A percentile compares a stretch with the other conserved stretches of the same genome.
These are phyloP conservation scores for Pichia kluyveri DNA, from an alignment of 805 yeast species.

Conservation along the genomic window DNA sequence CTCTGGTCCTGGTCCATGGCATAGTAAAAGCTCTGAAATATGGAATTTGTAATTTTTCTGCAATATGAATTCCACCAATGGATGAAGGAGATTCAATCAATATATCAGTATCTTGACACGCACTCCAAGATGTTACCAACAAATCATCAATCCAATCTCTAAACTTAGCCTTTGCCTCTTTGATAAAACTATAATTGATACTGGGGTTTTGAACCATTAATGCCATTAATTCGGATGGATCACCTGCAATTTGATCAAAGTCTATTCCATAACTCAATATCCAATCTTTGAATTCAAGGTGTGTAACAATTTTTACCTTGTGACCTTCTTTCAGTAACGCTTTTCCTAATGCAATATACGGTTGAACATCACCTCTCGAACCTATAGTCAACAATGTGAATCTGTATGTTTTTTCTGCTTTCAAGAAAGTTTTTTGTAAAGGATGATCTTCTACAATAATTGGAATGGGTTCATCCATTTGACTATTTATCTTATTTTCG, in stretches of 20 bases:
- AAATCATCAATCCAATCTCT: slow-evolving; percentile 77
- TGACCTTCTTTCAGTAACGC: slow-evolving; percentile 80
- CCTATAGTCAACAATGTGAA: slow-evolving; percentile 82
- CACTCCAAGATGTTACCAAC: slow-evolving; percentile 69
- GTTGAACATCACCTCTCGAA: slow-evolving; percentile 95
- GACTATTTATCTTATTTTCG: slow-evolving; percentile 55
- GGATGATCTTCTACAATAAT: slow-evolving; percentile 62
- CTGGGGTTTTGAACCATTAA: slow-evolving; percentile 89
- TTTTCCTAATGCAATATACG: slow-evolving; percentile 82
- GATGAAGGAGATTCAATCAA: slow-evolving; percentile 94
- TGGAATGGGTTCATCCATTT: slow-evolving; percentile 59
- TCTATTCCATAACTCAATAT: slow-evolving; percentile 55
- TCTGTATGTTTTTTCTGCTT: slow-evolving; percentile 46
- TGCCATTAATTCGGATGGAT: slow-evolving; percentile 86
- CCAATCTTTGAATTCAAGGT: slow-evolving; percentile 73
- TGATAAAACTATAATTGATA: slow-evolving; percentile 70
- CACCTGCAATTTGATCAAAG: slow-evolving; percentile 77
- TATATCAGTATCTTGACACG: slow-evolving; percentile 76
- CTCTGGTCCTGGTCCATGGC: slow-evolving; percentile 97
- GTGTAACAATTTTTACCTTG: slow-evolving; percentile 76
- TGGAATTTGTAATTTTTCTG: slow-evolving; percentile 84
- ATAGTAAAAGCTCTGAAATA: slow-evolving; percentile 93
- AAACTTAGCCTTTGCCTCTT: slow-evolving; percentile 76
- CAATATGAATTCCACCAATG: slow-evolving; percentile 91
- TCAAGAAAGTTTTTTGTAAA: slow-evolving; percentile 26